Evolutionary conservation across 352 stramenopile species (phyloP), one percentile per base, ranked within the genome.

Genomic region (Pythium monospermum): DNA sequence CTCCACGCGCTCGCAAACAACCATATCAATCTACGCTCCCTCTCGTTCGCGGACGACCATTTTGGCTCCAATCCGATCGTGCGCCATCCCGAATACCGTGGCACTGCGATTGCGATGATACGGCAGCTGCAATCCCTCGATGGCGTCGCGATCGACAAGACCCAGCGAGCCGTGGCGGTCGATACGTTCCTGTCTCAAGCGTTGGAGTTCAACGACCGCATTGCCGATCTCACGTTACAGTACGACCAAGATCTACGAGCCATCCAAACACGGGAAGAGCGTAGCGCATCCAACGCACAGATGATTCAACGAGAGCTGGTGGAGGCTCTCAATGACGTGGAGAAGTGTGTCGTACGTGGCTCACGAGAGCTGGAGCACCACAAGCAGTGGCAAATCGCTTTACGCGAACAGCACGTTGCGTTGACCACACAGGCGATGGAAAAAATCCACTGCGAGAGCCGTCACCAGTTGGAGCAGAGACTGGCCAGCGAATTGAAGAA

Each of bases 51-150:
- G n/a, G 85, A 95, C 49, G 72, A 81, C 7, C 81, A 95, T 48
- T 96, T 94, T 56, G 87, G 87, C 2, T 69, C 67, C 1, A 96
- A 91, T 44, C 84, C 84, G 35, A 71, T 95, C 19, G 63, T 78
- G 3, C 40, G 33, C 13, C 71, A 83, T 21, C 71, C 70, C 18
- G 79, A 88, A 23, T 96, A 96, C 61, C 76, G 83, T 8, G 61
- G 64, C 7, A 74, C 84, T 25, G 69, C 76, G 4, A 53, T 95
- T n/a, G 73, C 80, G 5, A 68, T 69, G 10, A 50, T 95, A n/a
- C 81, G 69, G 6, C 68, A 85, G 39, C 37, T 86, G 31, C 42
- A 49, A 6, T 52, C 53, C 12, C 52, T 95, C 2, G 85, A 94
- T 38, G 81, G 71, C 16, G 39, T 55, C 3, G 39, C 39, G 16